Conservation (phyloP, 2,329 filamentous ascomycete species). For the Sarocladium brachiariae region DNA sequence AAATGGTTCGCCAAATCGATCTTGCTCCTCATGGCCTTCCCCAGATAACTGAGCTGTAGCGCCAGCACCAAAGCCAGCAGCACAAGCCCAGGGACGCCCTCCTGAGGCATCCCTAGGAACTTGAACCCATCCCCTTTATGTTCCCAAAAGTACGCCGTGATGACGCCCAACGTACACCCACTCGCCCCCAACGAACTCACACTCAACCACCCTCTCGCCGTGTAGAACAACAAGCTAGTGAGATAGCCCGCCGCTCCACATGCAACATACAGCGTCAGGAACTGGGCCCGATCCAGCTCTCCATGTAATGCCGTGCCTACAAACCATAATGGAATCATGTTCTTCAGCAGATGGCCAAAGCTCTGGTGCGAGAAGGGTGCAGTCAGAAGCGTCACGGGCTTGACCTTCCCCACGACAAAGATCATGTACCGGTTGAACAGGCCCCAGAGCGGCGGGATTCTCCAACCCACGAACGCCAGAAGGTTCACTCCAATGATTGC, state of each 20-base stretch:
- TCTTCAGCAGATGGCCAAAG: slow-evolving; percentile 52
- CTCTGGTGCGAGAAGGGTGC: slow-evolving; percentile 64
- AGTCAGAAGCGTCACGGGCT: slow-evolving; percentile 53
- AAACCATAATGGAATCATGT: slow-evolving; percentile 60
- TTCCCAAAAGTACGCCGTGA: slow-evolving; percentile 55
- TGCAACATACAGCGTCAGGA: slow-evolving; percentile 59
- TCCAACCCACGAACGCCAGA: slow-evolving; percentile 52
- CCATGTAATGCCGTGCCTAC: slow-evolving; percentile 63
- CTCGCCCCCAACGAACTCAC: slow-evolving; percentile 59
- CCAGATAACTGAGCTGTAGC: slow-evolving; percentile 37
- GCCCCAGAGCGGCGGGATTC: slow-evolving; percentile 56
- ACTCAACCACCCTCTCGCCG: slow-evolving; percentile 37
- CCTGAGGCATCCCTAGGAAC: slow-evolving; percentile 50
- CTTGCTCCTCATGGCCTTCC: slow-evolving; percentile 32
- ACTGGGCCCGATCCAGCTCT: slow-evolving; percentile 61
- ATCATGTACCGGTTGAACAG: slow-evolving; percentile 64
- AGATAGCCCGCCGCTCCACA: slow-evolving; percentile 53
- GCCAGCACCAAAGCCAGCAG: slow-evolving; percentile 45
- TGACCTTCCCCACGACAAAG: slow-evolving; percentile 56
- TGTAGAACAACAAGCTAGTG: slow-evolving; percentile 45
- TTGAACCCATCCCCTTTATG: slow-evolving; percentile 50
- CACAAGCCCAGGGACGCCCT: slow-evolving; percentile 47
- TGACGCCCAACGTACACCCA: slow-evolving; percentile 54
- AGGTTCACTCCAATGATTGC: slow-evolving; percentile 55
- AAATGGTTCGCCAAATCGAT: slow-evolving; percentile 49